phyloP scores from a whole-genome alignment of 176 grass and related monocot genomes.

The Carex cristatella region DNA sequence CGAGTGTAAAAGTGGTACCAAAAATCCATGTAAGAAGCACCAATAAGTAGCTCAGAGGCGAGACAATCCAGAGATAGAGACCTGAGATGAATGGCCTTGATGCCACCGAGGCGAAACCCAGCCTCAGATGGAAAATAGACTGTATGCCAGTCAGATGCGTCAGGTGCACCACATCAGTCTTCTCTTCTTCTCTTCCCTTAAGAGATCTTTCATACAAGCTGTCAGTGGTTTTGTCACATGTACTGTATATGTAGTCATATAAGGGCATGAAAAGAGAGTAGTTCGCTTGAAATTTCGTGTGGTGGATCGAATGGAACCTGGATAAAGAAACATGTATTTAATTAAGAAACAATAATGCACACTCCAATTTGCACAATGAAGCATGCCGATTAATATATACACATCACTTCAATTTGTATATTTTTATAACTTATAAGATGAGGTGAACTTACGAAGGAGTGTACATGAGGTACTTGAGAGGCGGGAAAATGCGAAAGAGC shows the following conservation, averaged over 20 bases:
- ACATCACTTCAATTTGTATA: background rate
- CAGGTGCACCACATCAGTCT: conserved; percentile 55
- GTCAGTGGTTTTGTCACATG: conserved; percentile 68
- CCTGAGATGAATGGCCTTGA: conserved; percentile 53
- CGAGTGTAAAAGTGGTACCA: conserved; percentile 60
- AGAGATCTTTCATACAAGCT: conserved; percentile 57
- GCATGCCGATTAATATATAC: background rate
- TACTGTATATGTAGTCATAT: conserved; percentile 89
- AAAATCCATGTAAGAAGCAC: conserved; percentile 56
- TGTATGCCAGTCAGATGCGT: conserved; percentile 63
- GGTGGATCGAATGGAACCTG: conserved; percentile 93
- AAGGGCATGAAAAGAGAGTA: conserved; percentile 96
- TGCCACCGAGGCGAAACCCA: conserved; percentile 65
- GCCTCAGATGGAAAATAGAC: conserved; percentile 66
- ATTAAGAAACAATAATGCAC: background rate
- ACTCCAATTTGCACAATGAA: background rate
- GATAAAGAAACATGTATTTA: background rate
- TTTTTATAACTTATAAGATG: background rate
- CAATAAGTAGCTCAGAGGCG: conserved; percentile 44
- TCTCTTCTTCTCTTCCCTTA: conserved; percentile 40
- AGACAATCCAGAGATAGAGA: conserved; percentile 50
- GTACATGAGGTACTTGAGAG: conserved; percentile 95
- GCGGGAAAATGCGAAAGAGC: conserved; percentile 61
- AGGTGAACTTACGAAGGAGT: conserved; percentile 77
- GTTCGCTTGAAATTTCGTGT: conserved; percentile 80